Evolutionary conservation across 2,329 filamentous ascomycete genomes (phyloP), one percentile per base, ranked within the genome.

Genomic region (Colletotrichum spinosum): DNA sequence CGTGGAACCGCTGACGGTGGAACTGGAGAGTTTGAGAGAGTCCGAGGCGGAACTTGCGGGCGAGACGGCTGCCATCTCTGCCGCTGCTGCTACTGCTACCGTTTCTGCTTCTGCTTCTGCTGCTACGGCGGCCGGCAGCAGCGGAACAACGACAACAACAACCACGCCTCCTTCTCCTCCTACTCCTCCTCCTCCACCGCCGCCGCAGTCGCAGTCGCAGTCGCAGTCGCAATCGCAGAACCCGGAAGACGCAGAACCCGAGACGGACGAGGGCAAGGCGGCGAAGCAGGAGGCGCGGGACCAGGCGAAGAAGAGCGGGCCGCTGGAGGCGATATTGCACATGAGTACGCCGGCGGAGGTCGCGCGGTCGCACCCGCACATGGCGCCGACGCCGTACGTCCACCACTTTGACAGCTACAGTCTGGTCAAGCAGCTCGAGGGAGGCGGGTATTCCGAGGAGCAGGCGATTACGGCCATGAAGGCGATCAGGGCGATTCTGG

Each of bases 401-500:
- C 96, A 99, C 80, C 94, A 98, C 79, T 99, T 99, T 78, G 95
- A 99, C 79, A 97, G 91, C 33, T 99, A 96, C 78, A 90, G 89
- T 12, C 86, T 98, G 6, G 96, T 98, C 13, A 91, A 91, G 73
- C 88, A 93, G 71, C 88, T 99, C 13, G 85, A 89, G 15, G 80
- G 80, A 0, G 89, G 89, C 11, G 91, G 91, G 0, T 97, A 94
- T 78, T 88, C 86, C 2, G 83, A 87, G 49, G 84, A 84, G 0
- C 95, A 97, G 77, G 89, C 93, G 34, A 88, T 94, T 55, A 93
- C 90, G 6, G 84, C 93, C 55, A 99, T 99, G 96, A 98, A 98
- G 81, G 93, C 91, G 6, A 89, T 98, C 60, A 89, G 95, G 25
- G 84, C 85, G 3, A 84, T 97, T 54, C 80, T 99, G 12, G 89